Evolutionary conservation across 2,329 filamentous ascomycete genomes (phyloP).

Genomic region (Ascochyta rabiei): DNA sequence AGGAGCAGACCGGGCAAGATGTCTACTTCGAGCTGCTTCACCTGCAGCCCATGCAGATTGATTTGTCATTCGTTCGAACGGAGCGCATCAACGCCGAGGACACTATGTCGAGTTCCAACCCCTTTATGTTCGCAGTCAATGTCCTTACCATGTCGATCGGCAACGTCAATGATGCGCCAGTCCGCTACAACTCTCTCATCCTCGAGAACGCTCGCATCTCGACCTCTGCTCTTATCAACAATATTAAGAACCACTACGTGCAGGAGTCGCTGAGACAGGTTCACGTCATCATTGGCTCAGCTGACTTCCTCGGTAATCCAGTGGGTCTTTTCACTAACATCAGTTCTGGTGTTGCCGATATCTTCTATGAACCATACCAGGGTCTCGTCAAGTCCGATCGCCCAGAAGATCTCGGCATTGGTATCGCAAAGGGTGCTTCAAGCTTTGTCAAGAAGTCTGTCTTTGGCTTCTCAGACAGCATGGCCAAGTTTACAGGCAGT

Average conservation of each 20-base stretch:
- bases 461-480: conserved; percentile 95
- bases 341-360: conserved; percentile 94
- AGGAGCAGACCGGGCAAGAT: conserved; percentile 84
- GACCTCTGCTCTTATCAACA: conserved; percentile 79
- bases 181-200: conserved; percentile 91
- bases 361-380: conserved; percentile 99
- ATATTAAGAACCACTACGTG: conserved; percentile 92
- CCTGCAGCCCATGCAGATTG: conserved; percentile 96
- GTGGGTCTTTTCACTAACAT: conserved; percentile 98
- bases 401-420: conserved; percentile 91
- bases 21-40: conserved; percentile 98
- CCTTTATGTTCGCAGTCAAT: conserved; percentile 98
- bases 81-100: conserved; percentile 96
- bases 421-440: conserved; percentile 94
- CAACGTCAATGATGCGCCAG: conserved; percentile 96
- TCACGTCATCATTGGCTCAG: conserved; percentile 95
- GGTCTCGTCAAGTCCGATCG: conserved; percentile 94
- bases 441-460: conserved; percentile 99
- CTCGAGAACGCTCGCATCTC: conserved; percentile 95
- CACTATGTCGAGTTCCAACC: conserved; percentile 84
- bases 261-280: conserved; percentile 96
- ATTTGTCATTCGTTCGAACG: conserved; percentile 95
- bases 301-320: conserved; percentile 96
- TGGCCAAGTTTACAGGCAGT: conserved; percentile 96
- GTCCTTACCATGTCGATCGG: conserved; percentile 99